Evolutionary conservation across 805 yeast species (phyloP).

Genomic region (Nakazawaea anatomiae): DNA sequence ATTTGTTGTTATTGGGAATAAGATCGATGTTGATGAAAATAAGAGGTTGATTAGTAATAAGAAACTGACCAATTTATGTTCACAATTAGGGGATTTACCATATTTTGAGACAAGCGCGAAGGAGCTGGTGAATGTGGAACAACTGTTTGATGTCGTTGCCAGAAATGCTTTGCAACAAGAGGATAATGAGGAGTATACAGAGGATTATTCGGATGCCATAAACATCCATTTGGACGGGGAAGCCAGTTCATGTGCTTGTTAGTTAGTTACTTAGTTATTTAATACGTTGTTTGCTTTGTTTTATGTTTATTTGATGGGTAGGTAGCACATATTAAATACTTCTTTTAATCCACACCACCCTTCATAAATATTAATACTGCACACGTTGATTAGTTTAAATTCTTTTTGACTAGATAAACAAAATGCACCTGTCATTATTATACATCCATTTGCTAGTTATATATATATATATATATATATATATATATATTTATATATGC

Average conservation of each 20-base stretch:
- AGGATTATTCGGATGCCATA: conserved; percentile 94
- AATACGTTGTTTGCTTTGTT: neutral
- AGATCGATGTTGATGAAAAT: conserved; percentile 89
- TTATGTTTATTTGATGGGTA: no score
- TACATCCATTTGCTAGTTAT: no score
- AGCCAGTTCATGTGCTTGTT: conserved; percentile 70
- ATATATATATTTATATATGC: no score
- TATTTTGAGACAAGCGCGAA: conserved; percentile 97
- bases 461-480: no score
- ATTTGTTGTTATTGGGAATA: conserved; percentile 90
- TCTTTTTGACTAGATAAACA: no score
- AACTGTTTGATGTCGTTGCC: conserved; percentile 94
- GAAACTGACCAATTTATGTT: conserved; percentile 38
- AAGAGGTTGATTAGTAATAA: conserved; percentile 65
- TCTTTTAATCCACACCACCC: no score
- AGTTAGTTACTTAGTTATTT: conserved; percentile 8
- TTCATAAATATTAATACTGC: no score
- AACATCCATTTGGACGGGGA: conserved; percentile 90
- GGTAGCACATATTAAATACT: no score
- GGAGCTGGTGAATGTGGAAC: conserved; percentile 90
- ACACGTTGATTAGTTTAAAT: no score
- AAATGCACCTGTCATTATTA: no score
- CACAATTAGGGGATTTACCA: conserved; percentile 64
- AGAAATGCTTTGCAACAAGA: conserved; percentile 95
- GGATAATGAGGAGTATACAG: conserved; percentile 83